Percentiles rank a stretch among this genome's conserved stretches.
These are phyloP conservation scores for Syncephalis fuscata DNA, from an alignment of 371 early-diverging fungal species.

Conservation along the genomic window DNA sequence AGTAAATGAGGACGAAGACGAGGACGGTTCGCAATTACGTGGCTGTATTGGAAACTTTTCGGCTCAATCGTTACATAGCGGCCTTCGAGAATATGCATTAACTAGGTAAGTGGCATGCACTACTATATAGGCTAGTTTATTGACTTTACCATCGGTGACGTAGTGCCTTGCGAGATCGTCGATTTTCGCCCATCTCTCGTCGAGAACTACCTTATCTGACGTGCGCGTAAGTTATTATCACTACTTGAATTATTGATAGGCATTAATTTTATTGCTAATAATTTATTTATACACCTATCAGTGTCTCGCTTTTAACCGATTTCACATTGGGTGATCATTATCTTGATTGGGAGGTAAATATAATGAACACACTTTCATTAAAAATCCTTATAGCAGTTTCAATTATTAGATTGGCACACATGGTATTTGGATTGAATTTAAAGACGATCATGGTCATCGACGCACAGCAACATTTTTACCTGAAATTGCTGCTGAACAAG, in stretches of 20 bases:
- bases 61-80: slow-evolving; percentile 44
- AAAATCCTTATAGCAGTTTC: background rate
- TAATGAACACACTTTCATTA: background rate
- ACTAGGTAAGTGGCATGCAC: slow-evolving; percentile 30
- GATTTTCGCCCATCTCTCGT: slow-evolving; percentile 60
- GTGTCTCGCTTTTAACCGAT: slow-evolving; percentile 67
- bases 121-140: background rate
- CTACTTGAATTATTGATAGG: background rate
- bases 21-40: slow-evolving; percentile 36
- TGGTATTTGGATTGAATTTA: slow-evolving; percentile 84
- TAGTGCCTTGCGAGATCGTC: slow-evolving; percentile 62
- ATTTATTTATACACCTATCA: slow-evolving; percentile 1
- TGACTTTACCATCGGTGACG: background rate
- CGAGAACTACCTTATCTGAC: slow-evolving; percentile 41
- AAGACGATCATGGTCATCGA: slow-evolving; percentile 22
- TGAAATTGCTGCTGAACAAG: slow-evolving; percentile 50
- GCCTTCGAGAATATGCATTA: slow-evolving; percentile 70
- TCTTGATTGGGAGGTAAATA: slow-evolving; percentile 66
- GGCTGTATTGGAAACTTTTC: slow-evolving; percentile 92
- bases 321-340: slow-evolving; percentile 62
- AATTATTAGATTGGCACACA: slow-evolving; percentile 49
- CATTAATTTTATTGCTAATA: background rate
- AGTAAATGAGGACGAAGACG: slow-evolving; percentile 3
- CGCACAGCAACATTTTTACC: slow-evolving; percentile 81
- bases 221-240: slow-evolving; percentile 25